Conservation (phyloP, 768 basidiomycete species). For the Ramaria rubella region DNA sequence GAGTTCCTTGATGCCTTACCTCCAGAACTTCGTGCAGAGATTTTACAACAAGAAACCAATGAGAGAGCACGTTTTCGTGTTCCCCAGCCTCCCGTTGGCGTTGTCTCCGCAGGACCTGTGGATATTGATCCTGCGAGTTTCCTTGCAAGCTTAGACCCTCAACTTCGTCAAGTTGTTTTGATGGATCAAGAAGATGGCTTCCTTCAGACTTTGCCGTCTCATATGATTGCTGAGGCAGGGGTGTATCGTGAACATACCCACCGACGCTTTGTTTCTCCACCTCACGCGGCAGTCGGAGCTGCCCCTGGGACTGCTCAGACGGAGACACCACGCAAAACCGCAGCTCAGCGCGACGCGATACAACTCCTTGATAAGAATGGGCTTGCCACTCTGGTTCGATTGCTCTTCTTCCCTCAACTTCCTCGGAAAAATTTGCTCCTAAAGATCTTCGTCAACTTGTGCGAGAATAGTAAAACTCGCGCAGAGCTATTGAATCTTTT, state of each 20-base stretch:
- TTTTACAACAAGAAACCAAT: constrained; percentile 88
- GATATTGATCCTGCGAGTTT: constrained; percentile 89
- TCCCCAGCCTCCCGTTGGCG: constrained; percentile 30
- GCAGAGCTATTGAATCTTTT: constrained; percentile 91
- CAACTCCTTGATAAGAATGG: constrained; percentile 88
- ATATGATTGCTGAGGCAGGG: constrained; percentile 81
- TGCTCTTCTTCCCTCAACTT: constrained; percentile 95
- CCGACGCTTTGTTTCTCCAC: constrained; percentile 27
- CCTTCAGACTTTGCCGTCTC: constrained; percentile 71
- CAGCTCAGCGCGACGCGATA: constrained; percentile 75
- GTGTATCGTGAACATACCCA: constrained; percentile 54
- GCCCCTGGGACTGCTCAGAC: constrained; percentile 13
- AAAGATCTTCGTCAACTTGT: constrained; percentile 88
- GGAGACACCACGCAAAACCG: constrained; percentile 40
- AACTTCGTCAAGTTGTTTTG: constrained; percentile 83
- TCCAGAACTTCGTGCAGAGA: constrained; percentile 93
- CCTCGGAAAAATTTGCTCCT: constrained; percentile 79
- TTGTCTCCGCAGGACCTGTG: constrained; percentile 34
- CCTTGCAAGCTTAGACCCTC: constrained; percentile 86
- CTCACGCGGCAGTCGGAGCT: constrained; percentile 9
- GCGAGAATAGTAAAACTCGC: constrained; percentile 89
- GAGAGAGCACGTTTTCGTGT: constrained; percentile 55
- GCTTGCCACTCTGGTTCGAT: constrained; percentile 80
- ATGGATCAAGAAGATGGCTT: constrained; percentile 85
- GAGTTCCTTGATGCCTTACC: constrained; percentile 97